Evolutionary conservation across 2,329 filamentous ascomycete genomes (phyloP).

Genomic region (Penicillium janthinellum): DNA sequence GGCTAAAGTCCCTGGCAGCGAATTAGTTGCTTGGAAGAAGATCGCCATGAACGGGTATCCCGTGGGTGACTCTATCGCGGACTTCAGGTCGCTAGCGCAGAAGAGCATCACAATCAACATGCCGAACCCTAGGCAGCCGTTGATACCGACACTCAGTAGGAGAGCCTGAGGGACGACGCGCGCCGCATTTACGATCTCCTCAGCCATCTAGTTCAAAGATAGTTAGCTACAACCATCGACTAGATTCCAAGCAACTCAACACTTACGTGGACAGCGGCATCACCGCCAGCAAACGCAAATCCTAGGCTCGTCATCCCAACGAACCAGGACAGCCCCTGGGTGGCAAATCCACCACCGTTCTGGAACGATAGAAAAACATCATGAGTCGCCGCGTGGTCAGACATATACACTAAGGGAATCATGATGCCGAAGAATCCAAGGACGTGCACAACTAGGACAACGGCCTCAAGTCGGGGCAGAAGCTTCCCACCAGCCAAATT

Average conservation of each 20-base stretch:
- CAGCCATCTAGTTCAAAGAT: conserved; percentile 29
- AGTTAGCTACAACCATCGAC: conserved; percentile 9
- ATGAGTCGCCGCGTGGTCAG: conserved; percentile 44
- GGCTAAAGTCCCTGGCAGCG: conserved; percentile 24
- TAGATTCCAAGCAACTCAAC: too few relatives aligned
- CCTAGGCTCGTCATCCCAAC: conserved; percentile 39
- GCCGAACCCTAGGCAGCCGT: conserved; percentile 38
- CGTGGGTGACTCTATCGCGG: conserved; percentile 25
- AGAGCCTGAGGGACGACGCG: conserved; percentile 39
- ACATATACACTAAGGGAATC: conserved; percentile 48
- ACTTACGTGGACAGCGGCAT: conserved; percentile 42
- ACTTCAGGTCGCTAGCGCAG: conserved; percentile 36
- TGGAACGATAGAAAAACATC: conserved; percentile 52
- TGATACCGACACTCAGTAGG: conserved; percentile 38
- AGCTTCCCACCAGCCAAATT: conserved; percentile 48
- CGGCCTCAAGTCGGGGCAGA: conserved; percentile 51
- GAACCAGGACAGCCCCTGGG: conserved; percentile 43
- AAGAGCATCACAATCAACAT: conserved; percentile 42
- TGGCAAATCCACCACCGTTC: conserved; percentile 50
- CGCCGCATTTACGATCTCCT: conserved; percentile 43
- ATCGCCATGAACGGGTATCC: conserved; percentile 40
- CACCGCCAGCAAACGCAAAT: conserved; percentile 40
- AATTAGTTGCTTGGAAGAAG: conserved; percentile 32
- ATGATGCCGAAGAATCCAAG: conserved; percentile 56
- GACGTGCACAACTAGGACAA: conserved; percentile 53